Conservation (phyloP, 2,329 filamentous ascomycete genomes). For the Trichoderma harzianum region DNA sequence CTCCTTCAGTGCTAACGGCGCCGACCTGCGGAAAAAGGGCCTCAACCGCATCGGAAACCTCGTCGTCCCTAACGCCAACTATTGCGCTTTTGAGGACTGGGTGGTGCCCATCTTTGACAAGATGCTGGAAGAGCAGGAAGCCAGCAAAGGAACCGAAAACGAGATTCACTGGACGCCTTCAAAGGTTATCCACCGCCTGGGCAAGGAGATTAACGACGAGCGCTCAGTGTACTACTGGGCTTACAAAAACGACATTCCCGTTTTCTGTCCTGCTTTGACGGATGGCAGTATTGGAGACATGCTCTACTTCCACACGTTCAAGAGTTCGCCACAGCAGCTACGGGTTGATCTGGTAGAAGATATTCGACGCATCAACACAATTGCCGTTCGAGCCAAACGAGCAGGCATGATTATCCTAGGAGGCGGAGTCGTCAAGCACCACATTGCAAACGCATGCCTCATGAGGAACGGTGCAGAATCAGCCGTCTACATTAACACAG, state of each 20-base stretch:
- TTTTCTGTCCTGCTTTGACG: constrained; percentile 94
- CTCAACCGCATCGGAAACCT: constrained; percentile 96
- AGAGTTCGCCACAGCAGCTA: constrained; percentile 75
- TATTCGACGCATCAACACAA: constrained; percentile 87
- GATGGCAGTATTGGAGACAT: constrained; percentile 96
- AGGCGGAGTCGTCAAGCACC: constrained; percentile 94
- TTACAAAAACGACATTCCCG: constrained; percentile 91
- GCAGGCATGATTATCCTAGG: constrained; percentile 95
- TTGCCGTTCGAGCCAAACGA: constrained; percentile 80
- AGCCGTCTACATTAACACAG: constrained; percentile 97
- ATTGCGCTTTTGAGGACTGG: constrained; percentile 98
- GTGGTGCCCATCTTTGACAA: constrained; percentile 89
- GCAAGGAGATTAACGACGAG: constrained; percentile 91
- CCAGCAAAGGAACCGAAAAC: constrained; percentile 63
- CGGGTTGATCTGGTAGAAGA: constrained; percentile 91
- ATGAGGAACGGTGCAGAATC: constrained; percentile 98
- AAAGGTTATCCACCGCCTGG: constrained; percentile 84
- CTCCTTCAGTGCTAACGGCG: constrained; percentile 74
- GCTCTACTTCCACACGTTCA: constrained; percentile 98
- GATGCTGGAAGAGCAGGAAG: constrained; percentile 93
- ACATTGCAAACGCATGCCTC: constrained; percentile 94
- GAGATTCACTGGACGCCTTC: constrained; percentile 89
- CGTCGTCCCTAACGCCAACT: constrained; percentile 90
- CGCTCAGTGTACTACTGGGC: constrained; percentile 95
- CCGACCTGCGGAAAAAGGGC: constrained; percentile 75